Evolutionary conservation across 164 flowering plant species (phyloP), one percentile per base, ranked within the genome.

Genomic region (Vitis labrusca): DNA sequence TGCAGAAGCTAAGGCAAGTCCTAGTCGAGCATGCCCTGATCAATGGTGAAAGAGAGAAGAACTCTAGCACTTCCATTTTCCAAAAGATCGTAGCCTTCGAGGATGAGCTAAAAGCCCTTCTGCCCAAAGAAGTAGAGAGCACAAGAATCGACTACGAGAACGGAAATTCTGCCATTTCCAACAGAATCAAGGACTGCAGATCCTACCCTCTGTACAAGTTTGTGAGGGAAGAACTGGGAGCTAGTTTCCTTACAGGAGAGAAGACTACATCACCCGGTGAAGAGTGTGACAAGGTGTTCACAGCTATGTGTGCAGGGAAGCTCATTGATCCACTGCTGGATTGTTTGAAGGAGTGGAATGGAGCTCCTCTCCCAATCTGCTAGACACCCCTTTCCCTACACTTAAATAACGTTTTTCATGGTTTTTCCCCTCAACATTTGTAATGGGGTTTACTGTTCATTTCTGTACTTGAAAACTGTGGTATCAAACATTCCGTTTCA

Each of bases 291-390:
- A 74, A 73, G 79, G 83, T 82, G 9, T 82, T 82, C 74, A n/a
- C 74, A 0, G 85, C 85, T 3, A 71, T 82, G 50, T 80, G 78
- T 59, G 78, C 37, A 9, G 80, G 85, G 23, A 80, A 67, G 75
- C 9, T 82, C 60, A 80, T 80, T 50, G 83, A 82, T 60, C 85
- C 85, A 0, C n/a, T 82, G 77, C 54, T 82, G 59, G 81, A 82
- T 0, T 82, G 85, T 47, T 53, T 82, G 13, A 71, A 66, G 68
- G 83, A 76, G 15, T 82, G 85, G 85, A 69, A 82, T 56, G 83
- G 85, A 15, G 76, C 81, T 68, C 85, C 85, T 50, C 71, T 82
- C 13, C 79, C 85, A 0, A 71, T 82, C 14, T 68, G 70, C 67
- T 77, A 71, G 37, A 30, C 9, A 37, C 2, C 9, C 59, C 12